phyloP scores from a whole-genome alignment of 2,329 filamentous ascomycete genomes.

The Laburnicola sp. region DNA sequence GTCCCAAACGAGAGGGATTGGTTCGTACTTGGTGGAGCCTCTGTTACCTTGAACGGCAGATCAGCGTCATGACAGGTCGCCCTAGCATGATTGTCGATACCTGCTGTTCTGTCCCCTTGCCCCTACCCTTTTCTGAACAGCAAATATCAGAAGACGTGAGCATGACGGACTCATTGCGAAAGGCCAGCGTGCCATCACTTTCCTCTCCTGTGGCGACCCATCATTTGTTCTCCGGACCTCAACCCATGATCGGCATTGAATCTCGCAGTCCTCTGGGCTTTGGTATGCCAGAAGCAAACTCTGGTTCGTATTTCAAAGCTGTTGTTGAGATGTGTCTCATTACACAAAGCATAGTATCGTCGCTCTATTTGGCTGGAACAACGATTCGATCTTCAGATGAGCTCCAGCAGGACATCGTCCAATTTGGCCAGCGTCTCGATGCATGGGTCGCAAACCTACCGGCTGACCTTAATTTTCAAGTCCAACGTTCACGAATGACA shows the following conservation, averaged over 20 bases:
- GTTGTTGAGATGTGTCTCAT: conserved; percentile 37
- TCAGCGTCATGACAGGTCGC: conserved; percentile 47
- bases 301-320: conserved; percentile 33
- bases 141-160: conserved; percentile 17
- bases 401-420: conserved; percentile 40
- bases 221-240: conserved; percentile 3
- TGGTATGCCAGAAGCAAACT: conserved; percentile 16
- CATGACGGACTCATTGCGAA: conserved; percentile 12
- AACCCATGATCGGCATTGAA: conserved; percentile 5
- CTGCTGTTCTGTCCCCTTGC: conserved; percentile 42
- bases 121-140: conserved; percentile 29
- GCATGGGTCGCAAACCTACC: conserved; percentile 41
- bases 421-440: conserved; percentile 38
- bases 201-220: neutral
- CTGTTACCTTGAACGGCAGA: conserved; percentile 45
- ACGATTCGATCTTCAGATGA: conserved; percentile 37
- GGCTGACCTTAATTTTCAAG: conserved; percentile 33
- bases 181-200: conserved; percentile 8
- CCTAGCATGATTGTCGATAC: conserved; percentile 44
- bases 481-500: neutral
- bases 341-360: conserved; percentile 38
- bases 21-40: conserved; percentile 49
- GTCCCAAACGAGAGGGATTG: conserved; percentile 40
- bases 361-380: conserved; percentile 44
- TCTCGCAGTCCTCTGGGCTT: conserved; percentile 3